Conservation (phyloP, 257 asterid genomes). For the Cinchona pubescens region DNA sequence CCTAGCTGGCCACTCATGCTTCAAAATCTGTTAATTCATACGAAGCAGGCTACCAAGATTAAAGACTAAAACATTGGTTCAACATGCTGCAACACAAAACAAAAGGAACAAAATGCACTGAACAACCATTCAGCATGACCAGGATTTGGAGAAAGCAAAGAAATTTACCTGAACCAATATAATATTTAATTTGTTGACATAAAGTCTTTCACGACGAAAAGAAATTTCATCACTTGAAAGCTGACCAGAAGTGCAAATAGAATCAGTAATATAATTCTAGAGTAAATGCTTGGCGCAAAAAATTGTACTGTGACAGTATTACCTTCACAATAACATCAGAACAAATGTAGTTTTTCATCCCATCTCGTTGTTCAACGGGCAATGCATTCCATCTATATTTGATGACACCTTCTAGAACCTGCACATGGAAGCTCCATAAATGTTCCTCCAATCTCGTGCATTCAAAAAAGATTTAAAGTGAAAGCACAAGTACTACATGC, state of each 20-base stretch:
- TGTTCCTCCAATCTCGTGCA: conserved; percentile 12
- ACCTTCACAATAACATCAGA: conserved; percentile 99
- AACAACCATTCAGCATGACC: background rate
- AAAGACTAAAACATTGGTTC: background rate
- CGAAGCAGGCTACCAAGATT: conserved; percentile 4
- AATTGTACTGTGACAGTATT: conserved; percentile 4
- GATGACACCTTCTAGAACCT: conserved; percentile 97
- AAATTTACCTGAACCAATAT: conserved; percentile 86
- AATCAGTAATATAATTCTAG: background rate
- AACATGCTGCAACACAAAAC: background rate
- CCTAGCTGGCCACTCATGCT: conserved; percentile 98
- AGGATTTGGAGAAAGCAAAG: background rate
- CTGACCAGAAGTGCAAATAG: conserved; percentile 32
- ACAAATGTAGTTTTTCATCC: conserved; percentile 97
- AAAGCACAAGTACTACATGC: background rate
- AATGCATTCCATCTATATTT: conserved; percentile 98
- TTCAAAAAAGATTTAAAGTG: background rate
- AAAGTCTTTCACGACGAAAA: conserved; percentile 85
- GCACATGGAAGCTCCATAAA: conserved; percentile 28
- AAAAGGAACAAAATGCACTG: background rate
- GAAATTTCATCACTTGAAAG: conserved; percentile 93
- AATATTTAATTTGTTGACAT: conserved; percentile 80
- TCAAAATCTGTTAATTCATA: conserved; percentile 62
- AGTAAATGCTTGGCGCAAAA: background rate
- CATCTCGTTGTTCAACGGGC: conserved; percentile 95